A percentile compares a stretch with the other conserved stretches of the same genome.
These are phyloP conservation scores for Mrakia frigida DNA, from an alignment of 768 basidiomycete genomes.

Conservation along the genomic window DNA sequence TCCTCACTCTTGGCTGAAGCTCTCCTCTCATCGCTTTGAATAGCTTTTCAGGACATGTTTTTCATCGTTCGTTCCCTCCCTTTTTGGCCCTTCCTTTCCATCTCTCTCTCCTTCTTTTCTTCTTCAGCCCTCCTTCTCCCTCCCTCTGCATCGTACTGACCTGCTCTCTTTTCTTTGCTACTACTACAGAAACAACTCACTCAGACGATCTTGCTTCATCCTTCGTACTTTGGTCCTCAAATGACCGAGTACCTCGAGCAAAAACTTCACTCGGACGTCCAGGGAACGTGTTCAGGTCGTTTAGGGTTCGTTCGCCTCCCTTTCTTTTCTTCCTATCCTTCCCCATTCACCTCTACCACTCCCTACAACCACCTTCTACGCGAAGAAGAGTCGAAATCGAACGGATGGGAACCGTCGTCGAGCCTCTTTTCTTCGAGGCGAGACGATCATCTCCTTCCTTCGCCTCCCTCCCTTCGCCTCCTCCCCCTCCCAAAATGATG, in stretches of 20 bases:
- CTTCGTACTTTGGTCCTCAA: conserved; percentile 94
- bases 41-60: no score
- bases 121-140: neutral
- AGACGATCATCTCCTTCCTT: neutral
- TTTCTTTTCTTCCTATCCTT: conserved; percentile 45
- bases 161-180: neutral
- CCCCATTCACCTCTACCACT: conserved; percentile 46
- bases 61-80: conserved; percentile 27
- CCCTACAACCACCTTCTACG: conserved; percentile 44
- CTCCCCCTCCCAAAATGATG: conserved; percentile 14
- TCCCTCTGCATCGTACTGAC: neutral
- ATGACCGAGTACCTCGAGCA: conserved; percentile 89
- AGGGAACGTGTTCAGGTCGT: conserved; percentile 92
- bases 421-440: neutral
- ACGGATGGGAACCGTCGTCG: neutral
- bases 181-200: conserved; percentile 77
- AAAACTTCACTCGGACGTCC: conserved; percentile 91
- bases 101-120: neutral
- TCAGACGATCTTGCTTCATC: conserved; percentile 95
- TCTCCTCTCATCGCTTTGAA: neutral
- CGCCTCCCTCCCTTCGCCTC: neutral
- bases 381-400: neutral
- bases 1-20: neutral
- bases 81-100: neutral
- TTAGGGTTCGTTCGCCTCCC: conserved; percentile 55